Evolutionary conservation across 169 alveolate species (phyloP).

Genomic region (Plasmodium blacklocki): DNA sequence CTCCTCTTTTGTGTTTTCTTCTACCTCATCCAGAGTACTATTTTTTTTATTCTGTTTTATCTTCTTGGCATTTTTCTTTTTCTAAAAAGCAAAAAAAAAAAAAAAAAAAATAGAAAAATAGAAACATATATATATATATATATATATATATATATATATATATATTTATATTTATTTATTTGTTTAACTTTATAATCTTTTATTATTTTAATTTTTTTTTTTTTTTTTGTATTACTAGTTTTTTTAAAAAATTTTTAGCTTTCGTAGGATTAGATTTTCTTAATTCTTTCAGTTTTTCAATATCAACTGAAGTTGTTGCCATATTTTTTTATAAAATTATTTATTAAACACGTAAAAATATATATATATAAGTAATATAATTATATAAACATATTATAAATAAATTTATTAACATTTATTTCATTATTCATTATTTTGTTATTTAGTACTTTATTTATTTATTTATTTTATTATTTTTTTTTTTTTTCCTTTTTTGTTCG

Average conservation of each 20-base stretch:
- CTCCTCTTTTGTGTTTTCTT: slow-evolving; percentile 2
- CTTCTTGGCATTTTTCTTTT: slow-evolving; percentile 65
- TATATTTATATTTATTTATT: not conserved
- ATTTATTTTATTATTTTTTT: not conserved
- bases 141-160: slow-evolving; percentile 8
- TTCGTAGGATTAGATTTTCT: slow-evolving; percentile 80
- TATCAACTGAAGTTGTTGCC: slow-evolving; percentile 46
- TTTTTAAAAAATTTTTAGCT: slow-evolving; percentile 83
- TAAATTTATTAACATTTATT: not conserved
- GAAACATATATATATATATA: not conserved
- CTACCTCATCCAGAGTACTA: not conserved
- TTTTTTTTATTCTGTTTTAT: slow-evolving; percentile 21
- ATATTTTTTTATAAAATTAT: not conserved
- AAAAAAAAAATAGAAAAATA: not conserved
- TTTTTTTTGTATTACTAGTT: slow-evolving; percentile 37
- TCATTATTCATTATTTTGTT: not conserved
- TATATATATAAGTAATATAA: too few species aligned
- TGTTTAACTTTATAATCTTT: too few species aligned
- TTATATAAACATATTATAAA: too few species aligned
- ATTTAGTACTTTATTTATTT: not conserved
- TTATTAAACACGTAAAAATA: too few species aligned
- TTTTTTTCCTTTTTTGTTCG: not conserved
- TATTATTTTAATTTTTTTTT: too few species aligned
- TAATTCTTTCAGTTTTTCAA: slow-evolving; percentile 69
- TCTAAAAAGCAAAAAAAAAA: slow-evolving; percentile 19